Base-by-base conservation (phyloP, 2,329 filamentous ascomycete genomes). In the Hypoxylon sp. region DNA sequence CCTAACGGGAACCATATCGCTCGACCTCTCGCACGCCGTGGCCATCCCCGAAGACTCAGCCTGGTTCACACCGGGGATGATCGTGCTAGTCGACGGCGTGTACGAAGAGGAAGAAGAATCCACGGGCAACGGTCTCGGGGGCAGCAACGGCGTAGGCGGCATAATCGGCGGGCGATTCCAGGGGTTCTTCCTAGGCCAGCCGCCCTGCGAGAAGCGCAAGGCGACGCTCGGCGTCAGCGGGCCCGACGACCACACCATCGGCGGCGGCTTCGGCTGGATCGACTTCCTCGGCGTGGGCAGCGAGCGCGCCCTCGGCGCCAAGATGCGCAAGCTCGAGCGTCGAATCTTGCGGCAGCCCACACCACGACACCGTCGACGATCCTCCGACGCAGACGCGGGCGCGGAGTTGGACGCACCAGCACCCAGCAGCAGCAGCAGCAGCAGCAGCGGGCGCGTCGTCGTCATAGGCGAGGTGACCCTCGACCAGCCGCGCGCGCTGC, bases 51-150 rank as follows among this genome's bases (percentile, higher is more conserved):
- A 91, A 53, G 87, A 93, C 66, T 91, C 90, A 16, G 88, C 90
- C 3, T 99, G 91, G 88, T 97, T 97, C 67, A 86, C 88, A 4
- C 92, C 94, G 0, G 95, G 95, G 2, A 97, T 97, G 91, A 89
- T 99, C 36, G 89, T 97, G 3, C 80, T 99, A 0, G 84, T 97
- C 0, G 94, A 99, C 64, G 94, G 94, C 5, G 86, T 93, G n/a
- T 99, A 99, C 66, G 91, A 96, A 68, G 94, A 97, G 69, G 91
- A 96, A 63, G 90, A 91, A 55, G 82, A 86, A 56, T 86, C 83
- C 13, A 74, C 79, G 1, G 86, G 87, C 11, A 86, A 85, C 13
- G 85, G 83, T 0, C 77, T 95, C 3, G 89, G 90, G 40, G 87
- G 88, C 4, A 88, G 84, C 58, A 88, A 84, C 36, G 93, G 93